Conservation (phyloP, 257 asterid genomes). For the Leonotis leonurus region DNA sequence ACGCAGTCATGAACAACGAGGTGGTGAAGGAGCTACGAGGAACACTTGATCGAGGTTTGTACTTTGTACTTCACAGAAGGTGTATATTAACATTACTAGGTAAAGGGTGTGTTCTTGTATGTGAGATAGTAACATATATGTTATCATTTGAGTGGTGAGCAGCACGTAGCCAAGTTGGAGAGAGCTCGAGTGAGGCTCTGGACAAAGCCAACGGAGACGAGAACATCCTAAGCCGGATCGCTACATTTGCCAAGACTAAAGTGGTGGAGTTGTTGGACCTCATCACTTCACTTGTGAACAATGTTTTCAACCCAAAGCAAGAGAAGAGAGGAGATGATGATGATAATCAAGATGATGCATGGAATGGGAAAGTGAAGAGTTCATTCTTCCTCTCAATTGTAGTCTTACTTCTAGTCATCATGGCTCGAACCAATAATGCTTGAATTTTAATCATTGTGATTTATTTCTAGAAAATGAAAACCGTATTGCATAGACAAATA, state of each 20-base stretch:
- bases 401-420: constrained; percentile 49
- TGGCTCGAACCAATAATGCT: constrained; percentile 42
- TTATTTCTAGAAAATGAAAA: too few species aligned
- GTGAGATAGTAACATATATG: neutral
- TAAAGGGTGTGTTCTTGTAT: neutral
- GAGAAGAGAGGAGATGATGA: constrained; percentile 13
- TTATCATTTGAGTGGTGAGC: neutral
- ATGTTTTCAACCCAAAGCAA: constrained; percentile 6
- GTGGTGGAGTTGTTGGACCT: constrained; percentile 36
- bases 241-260: constrained; percentile 32
- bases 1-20: constrained; percentile 65
- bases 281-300: constrained; percentile 34
- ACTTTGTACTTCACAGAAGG: too few species aligned
- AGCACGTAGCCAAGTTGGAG: constrained; percentile 16
- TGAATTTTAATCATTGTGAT: too few species aligned
- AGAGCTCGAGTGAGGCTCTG: constrained; percentile 15
- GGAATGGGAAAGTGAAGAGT: constrained; percentile 40
- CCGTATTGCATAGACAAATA: too few species aligned
- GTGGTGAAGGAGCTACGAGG: constrained; percentile 59
- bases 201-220: constrained; percentile 13
- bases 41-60: constrained; percentile 39
- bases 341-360: neutral
- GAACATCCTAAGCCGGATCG: constrained; percentile 36
- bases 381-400: constrained; percentile 53
- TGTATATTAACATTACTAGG: too few species aligned